Evolutionary conservation across 371 early-diverging fungal species (phyloP).

Genomic region (Lichtheimia hyalospora): DNA sequence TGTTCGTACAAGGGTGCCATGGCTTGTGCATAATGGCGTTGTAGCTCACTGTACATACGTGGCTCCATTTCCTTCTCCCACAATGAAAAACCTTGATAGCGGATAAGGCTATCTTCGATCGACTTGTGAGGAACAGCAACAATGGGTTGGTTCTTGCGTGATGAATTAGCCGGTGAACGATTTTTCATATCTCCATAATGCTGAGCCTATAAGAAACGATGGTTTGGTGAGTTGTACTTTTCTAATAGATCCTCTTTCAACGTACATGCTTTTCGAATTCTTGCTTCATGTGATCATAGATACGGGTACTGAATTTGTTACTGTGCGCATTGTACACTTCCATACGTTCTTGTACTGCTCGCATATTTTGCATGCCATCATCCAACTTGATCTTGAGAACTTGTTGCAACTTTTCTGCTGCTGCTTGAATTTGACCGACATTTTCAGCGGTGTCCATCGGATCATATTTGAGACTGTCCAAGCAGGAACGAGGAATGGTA

Average conservation of each 20-base stretch:
- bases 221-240: not conserved
- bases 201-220: constrained; percentile 45
- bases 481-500: constrained; percentile 39
- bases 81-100: constrained; percentile 82
- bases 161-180: constrained; percentile 37
- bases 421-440: constrained; percentile 75
- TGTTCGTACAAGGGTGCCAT: constrained; percentile 48
- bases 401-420: constrained; percentile 77
- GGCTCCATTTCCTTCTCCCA: constrained; percentile 94
- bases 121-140: constrained; percentile 63
- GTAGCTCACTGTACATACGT: constrained; percentile 82
- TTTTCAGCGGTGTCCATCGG: constrained; percentile 80
- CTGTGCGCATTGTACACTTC: constrained; percentile 77
- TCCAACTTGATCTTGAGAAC: constrained; percentile 75
- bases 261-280: constrained; percentile 64
- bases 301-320: constrained; percentile 75
- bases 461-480: constrained; percentile 73
- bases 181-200: constrained; percentile 52
- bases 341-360: constrained; percentile 77
- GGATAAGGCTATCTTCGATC: constrained; percentile 74
- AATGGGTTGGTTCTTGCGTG: constrained; percentile 28
- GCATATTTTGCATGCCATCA: constrained; percentile 72
- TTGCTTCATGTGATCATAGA: constrained; percentile 74
- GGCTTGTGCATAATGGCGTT: constrained; percentile 59
- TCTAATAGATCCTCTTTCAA: no score